phyloP scores from a whole-genome alignment of 2,329 filamentous ascomycete species.

The Alternaria burnsii region DNA sequence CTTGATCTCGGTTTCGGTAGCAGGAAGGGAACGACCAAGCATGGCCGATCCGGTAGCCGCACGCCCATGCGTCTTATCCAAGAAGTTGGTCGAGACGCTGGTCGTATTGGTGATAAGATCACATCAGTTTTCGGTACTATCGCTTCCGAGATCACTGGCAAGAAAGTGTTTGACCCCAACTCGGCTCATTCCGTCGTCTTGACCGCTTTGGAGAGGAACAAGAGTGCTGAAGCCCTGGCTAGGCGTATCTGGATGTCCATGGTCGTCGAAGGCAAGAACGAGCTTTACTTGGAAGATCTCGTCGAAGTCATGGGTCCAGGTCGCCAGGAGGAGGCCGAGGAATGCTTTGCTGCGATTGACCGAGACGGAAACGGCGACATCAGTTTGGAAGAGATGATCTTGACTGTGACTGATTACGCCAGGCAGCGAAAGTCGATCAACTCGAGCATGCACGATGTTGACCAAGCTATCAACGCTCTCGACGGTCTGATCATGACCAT shows the following conservation, averaged over 20 bases:
- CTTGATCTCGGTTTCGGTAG: constrained; percentile 69
- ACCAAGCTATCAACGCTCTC: constrained; percentile 89
- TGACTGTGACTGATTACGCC: constrained; percentile 83
- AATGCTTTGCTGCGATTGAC: constrained; percentile 83
- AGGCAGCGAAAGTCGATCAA: constrained; percentile 87
- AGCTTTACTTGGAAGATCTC: constrained; percentile 81
- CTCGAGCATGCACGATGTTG: constrained; percentile 96
- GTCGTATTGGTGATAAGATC: constrained; percentile 88
- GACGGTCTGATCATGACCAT: constrained; percentile 86
- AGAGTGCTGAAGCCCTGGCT: constrained; percentile 89
- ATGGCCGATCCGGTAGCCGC: constrained; percentile 66
- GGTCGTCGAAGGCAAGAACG: constrained; percentile 86
- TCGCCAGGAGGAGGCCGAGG: constrained; percentile 80
- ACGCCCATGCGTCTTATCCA: constrained; percentile 83
- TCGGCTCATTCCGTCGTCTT: constrained; percentile 89
- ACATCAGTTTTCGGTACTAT: constrained; percentile 93
- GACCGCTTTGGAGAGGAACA: constrained; percentile 84
- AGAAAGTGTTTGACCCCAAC: constrained; percentile 92
- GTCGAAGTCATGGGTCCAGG: constrained; percentile 83
- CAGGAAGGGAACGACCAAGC: constrained; percentile 58
- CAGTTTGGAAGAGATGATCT: constrained; percentile 92
- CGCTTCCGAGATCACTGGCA: constrained; percentile 93
- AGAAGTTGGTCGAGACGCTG: constrained; percentile 69
- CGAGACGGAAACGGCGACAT: constrained; percentile 92
- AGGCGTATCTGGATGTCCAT: constrained; percentile 98